phyloP scores from a whole-genome alignment of 2,329 filamentous ascomycete species.

The Mycocentrospora acerina region DNA sequence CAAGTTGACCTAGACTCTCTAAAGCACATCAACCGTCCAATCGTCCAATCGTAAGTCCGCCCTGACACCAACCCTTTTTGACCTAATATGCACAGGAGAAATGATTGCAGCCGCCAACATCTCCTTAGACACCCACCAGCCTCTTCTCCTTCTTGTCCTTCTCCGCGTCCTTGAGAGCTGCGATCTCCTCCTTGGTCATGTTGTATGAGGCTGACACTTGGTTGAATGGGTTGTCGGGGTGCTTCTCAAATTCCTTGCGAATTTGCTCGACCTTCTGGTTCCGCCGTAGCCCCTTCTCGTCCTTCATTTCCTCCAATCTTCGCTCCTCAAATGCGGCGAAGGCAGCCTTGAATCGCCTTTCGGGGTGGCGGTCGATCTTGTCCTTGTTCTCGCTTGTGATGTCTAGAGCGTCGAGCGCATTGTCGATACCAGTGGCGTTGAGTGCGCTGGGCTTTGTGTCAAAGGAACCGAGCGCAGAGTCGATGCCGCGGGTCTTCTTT shows the following conservation, averaged over 20 bases:
- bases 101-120: neutral
- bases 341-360: slow-evolving; percentile 83
- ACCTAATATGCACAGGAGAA: no score
- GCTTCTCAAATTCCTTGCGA: slow-evolving; percentile 91
- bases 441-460: slow-evolving; percentile 56
- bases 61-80: no score
- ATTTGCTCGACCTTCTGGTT: slow-evolving; percentile 85
- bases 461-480: slow-evolving; percentile 55
- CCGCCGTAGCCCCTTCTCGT: slow-evolving; percentile 76
- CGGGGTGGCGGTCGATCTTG: slow-evolving; percentile 86
- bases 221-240: slow-evolving; percentile 93
- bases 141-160: slow-evolving; percentile 73
- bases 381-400: slow-evolving; percentile 62
- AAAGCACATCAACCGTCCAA: no score
- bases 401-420: slow-evolving; percentile 83
- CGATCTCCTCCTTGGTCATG: slow-evolving; percentile 74
- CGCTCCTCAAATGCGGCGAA: slow-evolving; percentile 80
- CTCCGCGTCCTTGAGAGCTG: slow-evolving; percentile 65
- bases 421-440: slow-evolving; percentile 87
- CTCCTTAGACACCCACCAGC: slow-evolving; percentile 46
- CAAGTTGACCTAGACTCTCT: no score
- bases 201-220: slow-evolving; percentile 77
- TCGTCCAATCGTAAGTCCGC: no score
- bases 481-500: slow-evolving; percentile 66
- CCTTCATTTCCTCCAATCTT: slow-evolving; percentile 79